Evolutionary conservation across 1,284 basidiomycete genomes (phyloP).

Genomic region (Vanrija humicola): DNA sequence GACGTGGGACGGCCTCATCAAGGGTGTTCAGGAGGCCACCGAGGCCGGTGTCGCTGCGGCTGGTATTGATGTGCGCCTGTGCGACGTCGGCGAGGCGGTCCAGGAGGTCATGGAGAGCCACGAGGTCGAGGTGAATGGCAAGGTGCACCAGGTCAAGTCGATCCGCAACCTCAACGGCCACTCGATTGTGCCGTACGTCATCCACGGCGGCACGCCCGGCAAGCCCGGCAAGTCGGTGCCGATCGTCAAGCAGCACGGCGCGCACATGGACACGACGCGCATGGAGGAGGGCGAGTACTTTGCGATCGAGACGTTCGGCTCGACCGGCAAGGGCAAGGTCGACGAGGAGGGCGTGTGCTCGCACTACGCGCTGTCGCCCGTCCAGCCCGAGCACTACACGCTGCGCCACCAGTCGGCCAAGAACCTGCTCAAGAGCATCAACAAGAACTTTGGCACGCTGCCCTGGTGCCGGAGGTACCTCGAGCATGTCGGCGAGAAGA

Average conservation of each 20-base stretch:
- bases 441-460: slow-evolving; percentile 89
- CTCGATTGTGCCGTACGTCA: slow-evolving; percentile 81
- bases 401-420: slow-evolving; percentile 74
- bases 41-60: slow-evolving; percentile 86
- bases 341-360: slow-evolving; percentile 89
- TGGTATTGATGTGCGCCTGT: slow-evolving; percentile 91
- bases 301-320: slow-evolving; percentile 98
- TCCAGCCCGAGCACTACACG: slow-evolving; percentile 35
- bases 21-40: slow-evolving; percentile 90
- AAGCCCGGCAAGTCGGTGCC: slow-evolving; percentile 70
- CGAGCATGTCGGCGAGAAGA: slow-evolving; percentile 88
- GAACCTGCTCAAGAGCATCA: slow-evolving; percentile 79
- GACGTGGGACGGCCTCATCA: slow-evolving; percentile 82
- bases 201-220: slow-evolving; percentile 62
- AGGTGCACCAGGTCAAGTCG: slow-evolving; percentile 80
- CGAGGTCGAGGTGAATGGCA: slow-evolving; percentile 86
- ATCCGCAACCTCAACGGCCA: slow-evolving; percentile 90
- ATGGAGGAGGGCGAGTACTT: slow-evolving; percentile 99
- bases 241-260: slow-evolving; percentile 72
- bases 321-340: slow-evolving; percentile 91
- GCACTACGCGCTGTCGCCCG: slow-evolving; percentile 66
- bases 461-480: slow-evolving; percentile 96
- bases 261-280: slow-evolving; percentile 67
- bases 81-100: slow-evolving; percentile 86
- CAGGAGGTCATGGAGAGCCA: slow-evolving; percentile 99